A percentile compares a stretch with the other conserved stretches of the same genome.
Evolutionary conservation across 179 eudicot genomes (phyloP).

Genomic region (Nepenthes alata): DNA sequence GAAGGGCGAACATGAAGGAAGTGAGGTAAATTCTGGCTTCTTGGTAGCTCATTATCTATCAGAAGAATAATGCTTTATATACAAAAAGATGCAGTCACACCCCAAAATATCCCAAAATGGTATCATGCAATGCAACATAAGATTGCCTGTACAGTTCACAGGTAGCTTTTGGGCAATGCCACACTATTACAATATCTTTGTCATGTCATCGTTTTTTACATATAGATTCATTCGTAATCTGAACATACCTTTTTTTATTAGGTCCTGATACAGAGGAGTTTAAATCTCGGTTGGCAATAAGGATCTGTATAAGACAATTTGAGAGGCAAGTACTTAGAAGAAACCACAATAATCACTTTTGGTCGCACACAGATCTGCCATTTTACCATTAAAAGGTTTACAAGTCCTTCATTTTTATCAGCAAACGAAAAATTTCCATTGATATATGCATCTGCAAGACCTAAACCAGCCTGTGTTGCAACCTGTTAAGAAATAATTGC

Average conservation of each 20-base stretch:
- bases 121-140: too few relatives aligned
- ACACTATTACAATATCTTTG: too few relatives aligned
- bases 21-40: background rate
- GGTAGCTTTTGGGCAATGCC: too few relatives aligned
- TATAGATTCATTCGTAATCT: too few relatives aligned
- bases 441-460: conserved; percentile 94
- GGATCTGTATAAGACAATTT: conserved; percentile 35
- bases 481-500: conserved; percentile 33
- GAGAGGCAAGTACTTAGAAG: background rate
- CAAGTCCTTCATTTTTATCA: conserved; percentile 72
- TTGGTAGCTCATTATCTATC: background rate
- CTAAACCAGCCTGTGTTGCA: conserved; percentile 81
- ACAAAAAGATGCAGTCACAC: too few relatives aligned
- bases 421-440: conserved; percentile 84
- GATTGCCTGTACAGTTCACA: too few relatives aligned
- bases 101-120: too few relatives aligned
- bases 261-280: conserved; percentile 20
- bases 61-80: too few relatives aligned
- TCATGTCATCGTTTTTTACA: too few relatives aligned
- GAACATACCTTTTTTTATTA: conserved; percentile 40
- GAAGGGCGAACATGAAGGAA: background rate
- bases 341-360: background rate
- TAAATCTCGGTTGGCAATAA: conserved; percentile 54
- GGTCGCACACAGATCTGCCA: background rate
- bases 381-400: conserved; percentile 70